Base-by-base conservation (phyloP, 306 rosid species). In the Luffa aegyptiaca region DNA sequence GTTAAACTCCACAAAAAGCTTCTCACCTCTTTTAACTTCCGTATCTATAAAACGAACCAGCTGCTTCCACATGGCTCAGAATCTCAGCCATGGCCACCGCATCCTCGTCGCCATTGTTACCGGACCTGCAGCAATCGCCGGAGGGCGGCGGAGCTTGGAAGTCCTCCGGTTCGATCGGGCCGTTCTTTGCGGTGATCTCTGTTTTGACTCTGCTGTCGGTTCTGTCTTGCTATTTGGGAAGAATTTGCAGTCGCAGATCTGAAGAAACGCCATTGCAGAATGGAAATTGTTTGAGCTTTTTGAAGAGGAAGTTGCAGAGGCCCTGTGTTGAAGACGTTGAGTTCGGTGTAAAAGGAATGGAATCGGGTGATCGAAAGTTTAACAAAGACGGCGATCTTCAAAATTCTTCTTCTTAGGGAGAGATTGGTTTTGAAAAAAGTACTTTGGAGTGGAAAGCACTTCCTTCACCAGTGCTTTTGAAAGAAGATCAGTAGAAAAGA, bases 131-230 rank as follows among this genome's bases (percentile, higher is more conserved):
- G 79, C 87, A 80, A 45, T 80, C 77, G 18, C 77, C 70, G 33
- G 33, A 81, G 21, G 86, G 72, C 55, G 73, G 82, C 18, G 57
- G 79, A 69, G 62, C 82, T 31, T 87, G 90, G 88, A 37, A 76
- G 10, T 88, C 92, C 14, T 85, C 91, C 5, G 94, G 96, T 3
- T 91, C 96, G 16, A 61, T 93, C n/a, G 90, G 84, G 0, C 96
- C 96, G 13, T 91, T 93, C 64, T 85, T 93, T 10, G 96, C 82
- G 1, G 97, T 93, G 48, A 89, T 93, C 4, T 81, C 88, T 42
- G 90, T 93, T 80, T 80, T 93, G 14, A 68, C 86, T 0, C 18
- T 89, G 55, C 81, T 93, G 0, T 81, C 94, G 5, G 58, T 91
- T 56, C 81, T 91, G 5, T 93, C 93, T 6, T 93, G 97, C 84